Conservation (phyloP, 2,329 filamentous ascomycete genomes). For the Aureobasidium sp. region DNA sequence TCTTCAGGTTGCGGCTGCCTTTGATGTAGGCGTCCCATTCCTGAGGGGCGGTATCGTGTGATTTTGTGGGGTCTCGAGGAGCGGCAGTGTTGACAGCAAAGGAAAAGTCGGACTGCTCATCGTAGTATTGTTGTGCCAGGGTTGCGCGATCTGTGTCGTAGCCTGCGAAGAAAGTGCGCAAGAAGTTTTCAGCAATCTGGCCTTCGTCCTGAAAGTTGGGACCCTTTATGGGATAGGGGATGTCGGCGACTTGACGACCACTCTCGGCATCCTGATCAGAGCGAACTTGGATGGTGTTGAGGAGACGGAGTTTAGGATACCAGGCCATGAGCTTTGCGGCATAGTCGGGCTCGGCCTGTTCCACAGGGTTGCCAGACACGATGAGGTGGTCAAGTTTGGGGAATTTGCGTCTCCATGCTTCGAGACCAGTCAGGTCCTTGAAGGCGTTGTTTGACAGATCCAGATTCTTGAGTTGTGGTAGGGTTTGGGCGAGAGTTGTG, state of each 20-base stretch:
- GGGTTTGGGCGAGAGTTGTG: conserved; percentile 66
- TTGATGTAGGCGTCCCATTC: conserved; percentile 71
- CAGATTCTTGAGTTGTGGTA: conserved; percentile 80
- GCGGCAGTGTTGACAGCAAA: conserved; percentile 61
- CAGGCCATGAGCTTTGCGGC: conserved; percentile 65
- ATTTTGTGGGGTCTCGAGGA: conserved; percentile 38
- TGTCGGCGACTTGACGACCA: conserved; percentile 45
- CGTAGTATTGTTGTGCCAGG: conserved; percentile 64
- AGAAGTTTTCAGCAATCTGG: conserved; percentile 67
- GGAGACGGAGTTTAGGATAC: conserved; percentile 71
- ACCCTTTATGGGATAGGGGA: conserved; percentile 54
- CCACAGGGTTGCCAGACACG: conserved; percentile 67
- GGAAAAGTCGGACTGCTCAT: conserved; percentile 68
- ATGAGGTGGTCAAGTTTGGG: conserved; percentile 73
- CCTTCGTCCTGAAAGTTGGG: conserved; percentile 68
- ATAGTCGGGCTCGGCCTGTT: conserved; percentile 44
- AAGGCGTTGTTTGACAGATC: conserved; percentile 83
- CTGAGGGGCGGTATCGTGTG: conserved; percentile 36
- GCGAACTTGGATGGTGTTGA: conserved; percentile 70
- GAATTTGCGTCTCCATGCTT: conserved; percentile 74
- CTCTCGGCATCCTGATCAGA: conserved; percentile 63
- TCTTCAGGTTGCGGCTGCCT: conserved; percentile 69
- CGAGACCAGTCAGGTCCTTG: conserved; percentile 57
- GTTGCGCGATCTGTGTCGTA: conserved; percentile 66
- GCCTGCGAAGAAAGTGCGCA: conserved; percentile 64